Conservation (phyloP, 202 grass and related monocot species). For the Hordeum pubiflorum region DNA sequence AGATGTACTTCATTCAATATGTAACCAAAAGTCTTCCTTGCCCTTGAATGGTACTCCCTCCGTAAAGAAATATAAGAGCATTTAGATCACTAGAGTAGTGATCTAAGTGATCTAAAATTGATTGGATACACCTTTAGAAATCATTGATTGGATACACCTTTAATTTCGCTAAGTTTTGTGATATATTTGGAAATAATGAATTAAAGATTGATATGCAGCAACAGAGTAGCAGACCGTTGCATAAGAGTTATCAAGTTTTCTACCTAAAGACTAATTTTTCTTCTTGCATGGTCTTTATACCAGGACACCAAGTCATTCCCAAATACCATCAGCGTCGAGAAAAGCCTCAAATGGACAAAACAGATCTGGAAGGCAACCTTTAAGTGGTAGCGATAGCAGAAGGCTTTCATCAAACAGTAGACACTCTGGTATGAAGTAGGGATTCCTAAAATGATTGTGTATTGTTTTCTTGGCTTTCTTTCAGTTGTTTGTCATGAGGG, state of each 20-base stretch:
- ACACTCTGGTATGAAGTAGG: slow-evolving; percentile 52
- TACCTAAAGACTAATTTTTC: slow-evolving; percentile 17
- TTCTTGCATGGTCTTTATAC: slow-evolving; percentile 21
- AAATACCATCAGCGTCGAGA: slow-evolving; percentile 68
- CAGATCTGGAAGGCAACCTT: slow-evolving; percentile 50
- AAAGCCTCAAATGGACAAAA: slow-evolving; percentile 63
- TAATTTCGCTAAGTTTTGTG: not conserved
- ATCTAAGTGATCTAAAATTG: not conserved
- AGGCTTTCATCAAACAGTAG: slow-evolving; percentile 69
- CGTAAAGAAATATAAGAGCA: too few species aligned
- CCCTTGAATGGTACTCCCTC: not conserved
- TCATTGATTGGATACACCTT: not conserved
- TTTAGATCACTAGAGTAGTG: too few species aligned
- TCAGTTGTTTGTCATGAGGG: slow-evolving; percentile 51
- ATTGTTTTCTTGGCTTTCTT: slow-evolving; percentile 39
- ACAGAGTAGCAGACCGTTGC: not conserved
- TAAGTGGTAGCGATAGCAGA: slow-evolving; percentile 51
- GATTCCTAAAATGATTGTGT: slow-evolving; percentile 34
- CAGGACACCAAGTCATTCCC: slow-evolving; percentile 67
- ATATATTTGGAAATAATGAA: not conserved
- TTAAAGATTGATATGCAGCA: not conserved
- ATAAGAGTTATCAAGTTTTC: slow-evolving; percentile 3
- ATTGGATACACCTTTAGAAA: not conserved
- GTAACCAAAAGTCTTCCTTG: not conserved
- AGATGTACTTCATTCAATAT: not conserved